phyloP scores from a whole-genome alignment of 495 filamentous ascomycete genomes.

The Tuber magnatum region DNA sequence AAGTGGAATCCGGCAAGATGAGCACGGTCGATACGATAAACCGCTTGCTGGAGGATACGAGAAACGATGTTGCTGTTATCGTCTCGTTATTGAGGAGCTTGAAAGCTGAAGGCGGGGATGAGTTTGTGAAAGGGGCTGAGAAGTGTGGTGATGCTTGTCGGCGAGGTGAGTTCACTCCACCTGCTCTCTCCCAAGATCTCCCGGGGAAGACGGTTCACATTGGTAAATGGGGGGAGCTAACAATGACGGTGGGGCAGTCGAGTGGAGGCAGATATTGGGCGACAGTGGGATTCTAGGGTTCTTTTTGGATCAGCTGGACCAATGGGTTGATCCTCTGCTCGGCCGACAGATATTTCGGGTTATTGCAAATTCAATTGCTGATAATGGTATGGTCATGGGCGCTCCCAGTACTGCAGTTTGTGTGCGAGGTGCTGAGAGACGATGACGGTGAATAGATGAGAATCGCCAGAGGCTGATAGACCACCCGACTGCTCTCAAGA shows the following conservation, averaged over 20 bases:
- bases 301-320: constrained; percentile 52
- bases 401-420: background rate
- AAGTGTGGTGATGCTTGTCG: constrained; percentile 62
- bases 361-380: constrained; percentile 74
- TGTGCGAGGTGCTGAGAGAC: constrained; percentile 2
- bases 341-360: constrained; percentile 51
- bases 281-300: constrained; percentile 62
- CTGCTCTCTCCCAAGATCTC: constrained; percentile 6
- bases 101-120: constrained; percentile 3
- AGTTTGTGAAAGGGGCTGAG: constrained; percentile 48
- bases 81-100: constrained; percentile 10
- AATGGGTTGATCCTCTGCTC: constrained; percentile 43
- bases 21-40: background rate
- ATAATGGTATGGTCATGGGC: constrained; percentile 53
- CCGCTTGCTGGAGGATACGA: background rate
- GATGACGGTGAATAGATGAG: constrained; percentile 50
- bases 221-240: constrained; percentile 12
- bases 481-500: constrained; percentile 49
- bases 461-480: constrained; percentile 62
- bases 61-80: background rate
- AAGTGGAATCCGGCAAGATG: background rate
- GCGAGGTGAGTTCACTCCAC: constrained; percentile 52
- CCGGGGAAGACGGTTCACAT: constrained; percentile 21
- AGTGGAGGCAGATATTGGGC: constrained; percentile 59
- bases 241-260: constrained; percentile 42